Evolutionary conservation across 345 rosid genomes (phyloP), one percentile per base, ranked within the genome.

Genomic region (rapeseed (Brassica napus)): DNA sequence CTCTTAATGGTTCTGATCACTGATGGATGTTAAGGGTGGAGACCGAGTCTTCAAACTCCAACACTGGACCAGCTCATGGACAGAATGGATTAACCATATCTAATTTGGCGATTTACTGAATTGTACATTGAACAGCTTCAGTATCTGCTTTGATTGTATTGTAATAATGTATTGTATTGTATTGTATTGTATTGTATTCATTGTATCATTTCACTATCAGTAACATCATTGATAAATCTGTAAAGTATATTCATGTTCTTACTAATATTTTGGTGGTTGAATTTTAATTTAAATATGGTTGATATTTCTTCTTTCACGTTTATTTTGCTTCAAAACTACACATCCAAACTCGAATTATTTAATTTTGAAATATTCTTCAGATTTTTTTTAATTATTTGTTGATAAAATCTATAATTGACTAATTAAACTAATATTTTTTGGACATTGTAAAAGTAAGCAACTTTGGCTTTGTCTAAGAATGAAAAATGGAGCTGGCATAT

Each of bases 11-110:
- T 54, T 16, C 60, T 67, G 67, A 76, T 68, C 61, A 60, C 52
- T 60, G 30, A 42, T 60, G 24, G 74, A 32, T 57, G 31, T 37
- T 21, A 54, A 42, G 49, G 34, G 70, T 69, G 58, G 31, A 64
- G 76, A 35, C 42, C 24, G 54, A 61, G 16, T 77, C 75, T 49
- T n/a, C 55, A 62, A 6, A 61, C 59, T 35, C 24, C 59, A 54
- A 18, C 81, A 77, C 5, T 54, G 60, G 60, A 2, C 18, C 60
- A 54, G 24, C 60, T 54, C 60, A 54, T 54, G 60, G 24, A 54
- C 24, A 16, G 10, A 54, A 54, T 54, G 9, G 24, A 54, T 54
- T 54, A 54, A 54, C 24, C 60, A 15, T 42, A 14, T 42, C 71
- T 24, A 71, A 64, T 77, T 15, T 62, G 11, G 35, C 2, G 64